Conservation (phyloP, 768 basidiomycete genomes). For the Punctularia strigosozonata region DNA sequence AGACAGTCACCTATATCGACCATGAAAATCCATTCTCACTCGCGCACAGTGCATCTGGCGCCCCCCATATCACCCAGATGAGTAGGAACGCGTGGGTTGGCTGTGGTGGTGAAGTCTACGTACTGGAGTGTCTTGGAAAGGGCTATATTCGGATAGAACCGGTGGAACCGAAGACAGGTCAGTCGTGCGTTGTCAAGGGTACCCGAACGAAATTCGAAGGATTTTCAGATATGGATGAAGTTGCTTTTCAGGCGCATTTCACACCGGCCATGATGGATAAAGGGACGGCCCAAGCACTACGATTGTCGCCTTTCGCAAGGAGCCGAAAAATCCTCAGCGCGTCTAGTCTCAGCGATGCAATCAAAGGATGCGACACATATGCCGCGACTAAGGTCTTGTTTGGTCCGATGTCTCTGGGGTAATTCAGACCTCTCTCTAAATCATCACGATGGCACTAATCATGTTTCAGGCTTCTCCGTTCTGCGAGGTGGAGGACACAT, state of each 20-base stretch:
- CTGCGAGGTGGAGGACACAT: slow-evolving; percentile 52
- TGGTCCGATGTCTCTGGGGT: slow-evolving; percentile 41
- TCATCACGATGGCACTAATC: slow-evolving; percentile 3
- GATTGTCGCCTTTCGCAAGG: slow-evolving; percentile 41
- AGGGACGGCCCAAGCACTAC: slow-evolving; percentile 29
- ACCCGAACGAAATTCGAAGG: background rate
- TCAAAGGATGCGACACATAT: slow-evolving; percentile 63
- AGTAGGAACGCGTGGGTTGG: slow-evolving; percentile 70
- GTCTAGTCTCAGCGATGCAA: slow-evolving; percentile 40
- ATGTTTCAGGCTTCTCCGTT: slow-evolving; percentile 40
- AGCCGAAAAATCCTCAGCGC: slow-evolving; percentile 44
- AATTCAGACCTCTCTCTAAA: slow-evolving; percentile 8
- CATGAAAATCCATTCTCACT: slow-evolving; percentile 65
- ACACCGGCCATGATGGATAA: slow-evolving; percentile 38
- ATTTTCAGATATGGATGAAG: slow-evolving; percentile 9
- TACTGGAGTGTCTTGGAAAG: slow-evolving; percentile 64
- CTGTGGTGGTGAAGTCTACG: slow-evolving; percentile 57
- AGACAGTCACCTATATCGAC: slow-evolving; percentile 61
- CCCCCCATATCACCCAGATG: slow-evolving; percentile 38
- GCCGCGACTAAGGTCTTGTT: slow-evolving; percentile 41
- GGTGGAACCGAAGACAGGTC: slow-evolving; percentile 23
- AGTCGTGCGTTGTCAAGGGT: slow-evolving; percentile 1
- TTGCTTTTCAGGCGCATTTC: slow-evolving; percentile 38
- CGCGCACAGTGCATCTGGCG: slow-evolving; percentile 34
- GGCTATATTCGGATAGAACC: slow-evolving; percentile 58